These are phyloP conservation scores for Xylaria sp. DNA, from an alignment of 2,329 filamentous ascomycete species.

Conservation along the genomic window DNA sequence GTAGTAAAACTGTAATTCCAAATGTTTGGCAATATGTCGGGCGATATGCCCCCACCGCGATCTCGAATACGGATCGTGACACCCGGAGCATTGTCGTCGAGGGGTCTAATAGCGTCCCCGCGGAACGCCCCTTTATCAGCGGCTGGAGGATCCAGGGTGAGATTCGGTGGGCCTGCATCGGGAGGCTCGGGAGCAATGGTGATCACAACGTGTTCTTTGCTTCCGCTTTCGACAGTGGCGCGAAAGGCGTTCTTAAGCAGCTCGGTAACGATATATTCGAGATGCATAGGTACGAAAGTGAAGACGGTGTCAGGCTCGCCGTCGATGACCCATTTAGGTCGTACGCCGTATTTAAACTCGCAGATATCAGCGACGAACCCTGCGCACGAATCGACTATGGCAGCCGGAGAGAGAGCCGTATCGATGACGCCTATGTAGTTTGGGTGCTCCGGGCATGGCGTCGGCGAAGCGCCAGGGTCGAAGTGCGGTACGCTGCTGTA, in stretches of 20 bases:
- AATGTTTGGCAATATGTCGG: conserved; percentile 84
- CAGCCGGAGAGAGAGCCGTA: conserved; percentile 83
- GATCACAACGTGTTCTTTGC: conserved; percentile 85
- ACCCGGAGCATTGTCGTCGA: conserved; percentile 77
- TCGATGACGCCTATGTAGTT: conserved; percentile 96
- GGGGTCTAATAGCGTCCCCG: conserved; percentile 63
- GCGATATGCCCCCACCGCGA: conserved; percentile 90
- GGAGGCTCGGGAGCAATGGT: conserved; percentile 82
- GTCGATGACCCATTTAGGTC: conserved; percentile 82
- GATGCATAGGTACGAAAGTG: conserved; percentile 92
- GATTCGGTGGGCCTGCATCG: conserved; percentile 43
- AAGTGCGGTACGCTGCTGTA: conserved; percentile 76
- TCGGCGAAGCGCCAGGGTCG: conserved; percentile 63
- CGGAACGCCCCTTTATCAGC: conserved; percentile 56
- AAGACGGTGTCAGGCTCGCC: conserved; percentile 90
- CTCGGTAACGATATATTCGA: conserved; percentile 97
- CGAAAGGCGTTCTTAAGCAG: conserved; percentile 97
- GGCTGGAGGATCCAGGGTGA: conserved; percentile 52
- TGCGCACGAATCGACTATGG: conserved; percentile 85
- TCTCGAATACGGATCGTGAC: conserved; percentile 97
- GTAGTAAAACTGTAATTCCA: conserved; percentile 99
- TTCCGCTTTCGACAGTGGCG: conserved; percentile 87
- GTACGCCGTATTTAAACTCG: conserved; percentile 92
- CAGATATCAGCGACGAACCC: conserved; percentile 95
- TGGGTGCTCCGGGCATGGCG: conserved; percentile 62